Evolutionary conservation across 768 basidiomycete genomes (phyloP), one percentile per base, ranked within the genome.

Genomic region (Suillus sp.): DNA sequence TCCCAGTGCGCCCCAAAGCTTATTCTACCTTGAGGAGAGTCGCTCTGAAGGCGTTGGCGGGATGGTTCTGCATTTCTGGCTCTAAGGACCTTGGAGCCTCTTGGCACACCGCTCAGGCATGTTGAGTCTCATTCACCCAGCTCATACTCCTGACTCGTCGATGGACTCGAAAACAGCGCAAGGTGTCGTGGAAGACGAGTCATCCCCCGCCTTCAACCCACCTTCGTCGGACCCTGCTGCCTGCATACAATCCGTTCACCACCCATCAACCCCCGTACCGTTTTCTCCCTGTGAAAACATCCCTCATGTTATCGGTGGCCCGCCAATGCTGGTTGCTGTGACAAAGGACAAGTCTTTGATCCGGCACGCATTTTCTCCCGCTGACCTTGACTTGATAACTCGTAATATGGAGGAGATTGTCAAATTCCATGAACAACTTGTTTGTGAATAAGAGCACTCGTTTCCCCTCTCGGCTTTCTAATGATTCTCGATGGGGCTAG

Each of bases 331-430:
- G 8, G 22, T 18, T 1, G 22, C 37, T 38, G 37, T 67, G 14
- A 60, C 62, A n/a, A 72, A 71, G 66, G 67, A 71, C 10, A 70
- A 78, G 67, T 61, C 69, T 54, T 64, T 77, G 37, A 68, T 78
- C 7, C 85, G 82, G 18, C 80, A 81, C 56, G 73, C 91, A 7
- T 84, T 92, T 66, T 80, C 84, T 20, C 80, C 84, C 55, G 70
- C 70, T 14, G 90, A 92, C 69, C 74, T 90, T 22, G 84, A 84
- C 54, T 64, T 79, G 4, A 74, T 93, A 62, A 83, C 82, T 47
- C 84, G 91, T 50, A 92, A 93, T 77, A 84, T 86, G 4, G 83
- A 83, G 63, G 84, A 90, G 32, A 78, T 94, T 27, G 79, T 94
- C 59, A 76, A 80, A 27, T 74, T 92, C 16, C 92, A 94, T 65